Percentiles rank a stretch among this genome's conserved stretches.
Conservation (phyloP, 2,329 filamentous ascomycete species). For the Paracoccidioides lutzii region DNA sequence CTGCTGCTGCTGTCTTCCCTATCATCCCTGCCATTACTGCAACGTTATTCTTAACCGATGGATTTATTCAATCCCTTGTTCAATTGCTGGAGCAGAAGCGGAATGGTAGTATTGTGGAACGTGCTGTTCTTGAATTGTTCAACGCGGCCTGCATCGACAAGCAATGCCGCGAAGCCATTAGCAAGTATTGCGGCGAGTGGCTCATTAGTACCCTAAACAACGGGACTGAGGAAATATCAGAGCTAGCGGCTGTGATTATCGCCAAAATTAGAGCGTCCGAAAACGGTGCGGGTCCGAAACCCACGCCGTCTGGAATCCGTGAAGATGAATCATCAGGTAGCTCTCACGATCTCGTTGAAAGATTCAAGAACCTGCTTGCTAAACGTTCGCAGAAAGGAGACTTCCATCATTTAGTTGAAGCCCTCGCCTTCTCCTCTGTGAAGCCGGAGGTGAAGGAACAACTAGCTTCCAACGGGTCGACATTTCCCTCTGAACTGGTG, state of each 20-base stretch:
- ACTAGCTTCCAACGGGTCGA: conserved; percentile 53
- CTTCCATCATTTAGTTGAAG: conserved; percentile 72
- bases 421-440: conserved; percentile 80
- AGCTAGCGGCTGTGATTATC: conserved; percentile 57
- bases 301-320: conserved; percentile 21
- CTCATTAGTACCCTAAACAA: conserved; percentile 71
- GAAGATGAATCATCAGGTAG: conserved; percentile 31
- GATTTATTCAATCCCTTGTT: conserved; percentile 66
- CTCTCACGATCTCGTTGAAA: conserved; percentile 40
- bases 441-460: conserved; percentile 75
- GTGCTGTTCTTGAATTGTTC: conserved; percentile 74
- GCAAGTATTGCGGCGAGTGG: conserved; percentile 76
- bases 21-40: conserved; percentile 64
- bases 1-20: conserved; percentile 78
- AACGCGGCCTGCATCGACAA: conserved; percentile 83
- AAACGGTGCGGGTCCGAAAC: conserved; percentile 12
- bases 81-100: conserved; percentile 65
- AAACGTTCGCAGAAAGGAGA: conserved; percentile 32
- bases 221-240: conserved; percentile 43
- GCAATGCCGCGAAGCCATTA: conserved; percentile 67
- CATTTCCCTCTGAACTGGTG: conserved; percentile 58
- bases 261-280: conserved; percentile 45
- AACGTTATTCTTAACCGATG: conserved; percentile 73
- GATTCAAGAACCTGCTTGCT: conserved; percentile 39
- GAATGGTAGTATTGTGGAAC: conserved; percentile 76